A percentile compares a stretch with the other conserved stretches of the same genome.
Conservation (phyloP, 345 rosid species). For the Eutrema japonicum region DNA sequence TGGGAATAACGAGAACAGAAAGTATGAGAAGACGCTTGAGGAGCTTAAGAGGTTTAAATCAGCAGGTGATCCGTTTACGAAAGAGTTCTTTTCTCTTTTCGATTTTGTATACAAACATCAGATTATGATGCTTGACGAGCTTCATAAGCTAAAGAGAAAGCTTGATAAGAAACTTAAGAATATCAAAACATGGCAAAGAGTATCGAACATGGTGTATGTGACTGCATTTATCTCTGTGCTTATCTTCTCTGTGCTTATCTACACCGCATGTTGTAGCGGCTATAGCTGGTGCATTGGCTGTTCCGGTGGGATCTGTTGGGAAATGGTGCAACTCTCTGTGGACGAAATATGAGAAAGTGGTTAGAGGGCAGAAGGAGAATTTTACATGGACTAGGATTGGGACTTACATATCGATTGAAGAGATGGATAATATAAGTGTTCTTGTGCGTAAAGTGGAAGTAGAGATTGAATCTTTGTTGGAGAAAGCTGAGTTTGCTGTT, state of each 20-base stretch:
- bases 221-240: slow-evolving; percentile 67
- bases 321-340: slow-evolving; percentile 74
- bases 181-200: slow-evolving; percentile 69
- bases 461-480: slow-evolving; percentile 54
- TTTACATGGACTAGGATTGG: slow-evolving; percentile 51
- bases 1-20: slow-evolving; percentile 39
- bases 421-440: slow-evolving; percentile 64
- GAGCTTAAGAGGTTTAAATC: slow-evolving; percentile 65
- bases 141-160: slow-evolving; percentile 52
- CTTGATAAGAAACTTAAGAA: slow-evolving; percentile 65
- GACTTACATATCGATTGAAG: slow-evolving; percentile 58
- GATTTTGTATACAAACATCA: slow-evolving; percentile 59
- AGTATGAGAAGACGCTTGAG: slow-evolving; percentile 59
- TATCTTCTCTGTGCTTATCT: slow-evolving; percentile 78
- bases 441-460: slow-evolving; percentile 60
- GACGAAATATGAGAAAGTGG: slow-evolving; percentile 57
- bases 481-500: slow-evolving; percentile 54
- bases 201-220: slow-evolving; percentile 70
- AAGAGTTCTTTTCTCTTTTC: slow-evolving; percentile 60
- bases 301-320: slow-evolving; percentile 68
- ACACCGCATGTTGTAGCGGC: slow-evolving; percentile 71
- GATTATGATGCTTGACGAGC: slow-evolving; percentile 52
- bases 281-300: slow-evolving; percentile 65
- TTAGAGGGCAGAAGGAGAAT: slow-evolving; percentile 59
- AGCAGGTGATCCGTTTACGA: slow-evolving; percentile 67